phyloP scores from a whole-genome alignment of 768 basidiomycete genomes.

The Kwoniella pini region DNA sequence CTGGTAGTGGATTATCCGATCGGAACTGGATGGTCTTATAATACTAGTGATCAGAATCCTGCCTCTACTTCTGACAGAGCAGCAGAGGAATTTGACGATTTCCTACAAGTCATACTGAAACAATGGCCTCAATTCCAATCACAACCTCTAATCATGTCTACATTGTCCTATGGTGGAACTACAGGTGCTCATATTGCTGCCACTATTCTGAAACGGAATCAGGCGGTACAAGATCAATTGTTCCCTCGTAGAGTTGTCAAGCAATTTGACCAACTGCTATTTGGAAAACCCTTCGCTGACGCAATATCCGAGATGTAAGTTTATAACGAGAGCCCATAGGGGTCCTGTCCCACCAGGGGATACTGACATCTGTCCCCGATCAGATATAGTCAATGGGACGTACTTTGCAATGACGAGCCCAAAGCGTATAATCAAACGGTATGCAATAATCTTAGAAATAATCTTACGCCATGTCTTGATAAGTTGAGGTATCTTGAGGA shows the following conservation, averaged over 20 bases:
- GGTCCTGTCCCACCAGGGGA: too few species aligned
- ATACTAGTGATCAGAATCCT: not conserved
- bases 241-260: not conserved
- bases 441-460: slow-evolving; percentile 3
- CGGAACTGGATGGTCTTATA: slow-evolving; percentile 10
- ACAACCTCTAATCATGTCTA: slow-evolving; percentile 7
- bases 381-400: slow-evolving; percentile 12
- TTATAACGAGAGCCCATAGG: too few species aligned
- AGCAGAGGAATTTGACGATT: slow-evolving; percentile 10
- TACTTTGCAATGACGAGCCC: slow-evolving; percentile 3
- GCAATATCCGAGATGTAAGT: slow-evolving; percentile 15
- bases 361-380: too few species aligned
- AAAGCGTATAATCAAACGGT: slow-evolving; percentile 8
- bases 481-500: slow-evolving; percentile 9
- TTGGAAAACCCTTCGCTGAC: slow-evolving; percentile 13
- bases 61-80: not conserved
- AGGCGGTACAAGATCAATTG: not conserved
- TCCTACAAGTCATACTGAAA: slow-evolving; percentile 8
- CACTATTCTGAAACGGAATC: not conserved
- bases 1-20: slow-evolving; percentile 7
- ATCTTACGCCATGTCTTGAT: slow-evolving; percentile 6
- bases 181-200: not conserved
- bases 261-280: slow-evolving; percentile 11
- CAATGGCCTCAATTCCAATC: slow-evolving; percentile 4
- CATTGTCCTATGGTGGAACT: slow-evolving; percentile 10